Evolutionary conservation across 352 stramenopile species (phyloP).

Genomic region (Globisporangium middletonii): DNA sequence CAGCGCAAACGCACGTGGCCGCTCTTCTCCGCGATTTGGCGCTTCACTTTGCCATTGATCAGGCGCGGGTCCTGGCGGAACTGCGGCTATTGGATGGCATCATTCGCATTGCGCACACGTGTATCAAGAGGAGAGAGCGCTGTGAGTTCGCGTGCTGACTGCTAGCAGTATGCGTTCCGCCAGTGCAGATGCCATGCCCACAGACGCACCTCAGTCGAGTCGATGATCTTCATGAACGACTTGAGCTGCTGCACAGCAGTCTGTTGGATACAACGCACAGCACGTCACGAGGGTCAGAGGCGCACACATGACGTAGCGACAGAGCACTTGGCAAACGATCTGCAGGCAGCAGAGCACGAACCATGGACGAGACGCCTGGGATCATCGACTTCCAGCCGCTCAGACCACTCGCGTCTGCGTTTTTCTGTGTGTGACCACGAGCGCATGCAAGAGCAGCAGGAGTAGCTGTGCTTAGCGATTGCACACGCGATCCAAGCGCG

Average conservation of each 20-base stretch:
- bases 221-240: conserved; percentile 70
- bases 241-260: conserved; percentile 85
- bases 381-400: conserved; percentile 81
- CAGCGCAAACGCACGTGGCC: conserved; percentile 41
- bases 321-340: background rate
- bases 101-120: background rate
- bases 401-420: conserved; percentile 56
- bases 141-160: background rate
- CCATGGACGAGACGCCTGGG: conserved; percentile 71
- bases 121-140: background rate
- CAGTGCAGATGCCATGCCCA: background rate
- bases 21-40: conserved; percentile 74
- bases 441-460: background rate
- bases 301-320: background rate
- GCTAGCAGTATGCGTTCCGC: no score
- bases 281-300: background rate
- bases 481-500: background rate
- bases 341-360: conserved; percentile 12
- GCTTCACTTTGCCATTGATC: conserved; percentile 83
- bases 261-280: conserved; percentile 18
- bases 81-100: conserved; percentile 31
- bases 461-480: background rate
- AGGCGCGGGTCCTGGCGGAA: conserved; percentile 63
- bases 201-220: conserved; percentile 57
- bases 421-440: conserved; percentile 43